These are phyloP conservation scores for Fusarium sp. DNA, from an alignment of 2,329 filamentous ascomycete genomes.

Conservation along the genomic window DNA sequence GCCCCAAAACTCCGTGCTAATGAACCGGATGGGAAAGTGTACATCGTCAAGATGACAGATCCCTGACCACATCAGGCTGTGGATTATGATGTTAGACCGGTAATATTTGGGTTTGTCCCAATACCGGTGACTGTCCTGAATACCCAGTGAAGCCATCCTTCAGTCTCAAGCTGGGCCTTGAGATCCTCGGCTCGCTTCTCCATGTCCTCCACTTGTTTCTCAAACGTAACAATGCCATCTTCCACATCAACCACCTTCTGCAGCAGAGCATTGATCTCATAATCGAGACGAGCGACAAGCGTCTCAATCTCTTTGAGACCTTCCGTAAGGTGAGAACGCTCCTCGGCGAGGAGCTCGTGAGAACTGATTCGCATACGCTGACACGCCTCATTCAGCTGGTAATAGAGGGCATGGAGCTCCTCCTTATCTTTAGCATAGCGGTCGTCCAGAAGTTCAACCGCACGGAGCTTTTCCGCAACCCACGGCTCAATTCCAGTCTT, in stretches of 20 bases:
- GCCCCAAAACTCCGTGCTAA: slow-evolving; percentile 35
- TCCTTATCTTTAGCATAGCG: slow-evolving; percentile 71
- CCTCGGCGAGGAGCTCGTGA: slow-evolving; percentile 74
- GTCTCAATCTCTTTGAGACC: slow-evolving; percentile 82
- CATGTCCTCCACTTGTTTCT: slow-evolving; percentile 78
- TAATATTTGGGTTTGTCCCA: slow-evolving; percentile 68
- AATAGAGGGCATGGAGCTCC: slow-evolving; percentile 74
- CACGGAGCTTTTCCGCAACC: slow-evolving; percentile 67
- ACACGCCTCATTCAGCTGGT: slow-evolving; percentile 76
- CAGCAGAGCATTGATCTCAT: slow-evolving; percentile 84
- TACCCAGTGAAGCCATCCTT: slow-evolving; percentile 73
- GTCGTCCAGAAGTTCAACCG: slow-evolving; percentile 69
- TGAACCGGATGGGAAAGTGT: slow-evolving; percentile 9
- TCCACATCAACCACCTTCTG: slow-evolving; percentile 89
- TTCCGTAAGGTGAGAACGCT: slow-evolving; percentile 75
- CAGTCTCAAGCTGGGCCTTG: slow-evolving; percentile 70
- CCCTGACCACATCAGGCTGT: slow-evolving; percentile 1
- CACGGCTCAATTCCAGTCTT: slow-evolving; percentile 67
- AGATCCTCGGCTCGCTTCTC: slow-evolving; percentile 73
- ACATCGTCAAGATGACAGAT: slow-evolving; percentile 9
- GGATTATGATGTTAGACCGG: slow-evolving; percentile 43
- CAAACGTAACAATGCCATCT: slow-evolving; percentile 81
- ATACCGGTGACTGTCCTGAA: slow-evolving; percentile 70
- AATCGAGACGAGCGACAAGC: slow-evolving; percentile 86
- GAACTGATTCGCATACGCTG: slow-evolving; percentile 74